Base-by-base conservation (phyloP, 1,284 basidiomycete species). In the Gymnopus androsaceus region DNA sequence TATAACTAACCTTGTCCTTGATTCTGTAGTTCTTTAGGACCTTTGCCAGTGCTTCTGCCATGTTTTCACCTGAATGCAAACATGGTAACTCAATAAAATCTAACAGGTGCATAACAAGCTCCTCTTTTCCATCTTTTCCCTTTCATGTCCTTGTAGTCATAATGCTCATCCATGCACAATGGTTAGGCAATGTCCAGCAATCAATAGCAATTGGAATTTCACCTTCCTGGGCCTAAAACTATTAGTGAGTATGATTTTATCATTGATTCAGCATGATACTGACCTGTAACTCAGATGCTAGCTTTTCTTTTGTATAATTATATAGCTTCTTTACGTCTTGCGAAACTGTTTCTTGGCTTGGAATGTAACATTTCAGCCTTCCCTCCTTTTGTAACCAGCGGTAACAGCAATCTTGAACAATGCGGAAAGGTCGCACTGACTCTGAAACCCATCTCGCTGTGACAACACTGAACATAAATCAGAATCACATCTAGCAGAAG, bases 311-410 rank as follows among this genome's bases (percentile, higher is more conserved):
- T 3, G 46, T 47, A 2, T 48, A 30, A 8, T 25, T 33, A 30
- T 58, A 58, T 1, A 60, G 58, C 9, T 8, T 25, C 33, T 59
- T 58, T 14, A 60, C 56, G 38, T 62, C 61, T 3, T 52, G 41
- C 4, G 59, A 50, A 2, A 62, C 50, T 9, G 61, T 61, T 28
- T 55, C 27, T 25, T 56, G 50, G 17, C 47, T 55, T 1, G 56
- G 60, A 28, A 63, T 27, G 52, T 61, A 58, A 31, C 51, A 52
- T 4, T 44, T 28, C 8, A 60, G 62, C 31, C 56, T 25, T n/a
- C 62, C 62, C 0, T 56, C 59, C 44, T 60, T 61, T 59, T 61
- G 59, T 28, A 63, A 33, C n/a, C 8, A 47, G 5, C 58, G n/a
- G 47, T 61, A 63, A 2, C 61, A 47, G 4, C 47, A 21, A 38